Evolutionary conservation across 306 rosid species (phyloP).

Genomic region (Rosa multiflora): DNA sequence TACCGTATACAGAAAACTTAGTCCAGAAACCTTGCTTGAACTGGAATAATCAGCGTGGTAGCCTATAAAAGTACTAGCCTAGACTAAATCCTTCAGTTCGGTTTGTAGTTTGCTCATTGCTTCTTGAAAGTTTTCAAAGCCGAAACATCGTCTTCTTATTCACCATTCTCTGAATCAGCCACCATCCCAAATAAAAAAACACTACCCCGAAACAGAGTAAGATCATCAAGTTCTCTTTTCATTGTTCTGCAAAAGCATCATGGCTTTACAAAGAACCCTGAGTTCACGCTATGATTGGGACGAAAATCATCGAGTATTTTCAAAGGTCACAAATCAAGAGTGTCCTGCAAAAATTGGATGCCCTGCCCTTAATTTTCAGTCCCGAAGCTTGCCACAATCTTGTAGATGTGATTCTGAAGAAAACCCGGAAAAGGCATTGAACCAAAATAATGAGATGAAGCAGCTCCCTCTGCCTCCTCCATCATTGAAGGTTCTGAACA

Average conservation of each 20-base stretch:
- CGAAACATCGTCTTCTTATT: too few relatives aligned
- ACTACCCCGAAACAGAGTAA: not conserved
- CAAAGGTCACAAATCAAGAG: not conserved
- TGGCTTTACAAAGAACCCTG: not conserved
- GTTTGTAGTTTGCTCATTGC: too few relatives aligned
- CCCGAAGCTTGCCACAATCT: not conserved
- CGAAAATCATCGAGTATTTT: not conserved
- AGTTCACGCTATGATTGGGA: not conserved
- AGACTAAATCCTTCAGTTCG: too few relatives aligned
- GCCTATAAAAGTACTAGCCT: not conserved
- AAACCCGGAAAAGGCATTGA: not conserved
- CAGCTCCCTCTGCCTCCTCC: constrained; percentile 1
- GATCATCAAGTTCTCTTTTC: not conserved
- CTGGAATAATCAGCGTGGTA: not conserved
- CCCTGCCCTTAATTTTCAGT: not conserved
- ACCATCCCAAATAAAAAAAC: too few relatives aligned
- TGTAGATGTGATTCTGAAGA: not conserved
- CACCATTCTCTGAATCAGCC: too few relatives aligned
- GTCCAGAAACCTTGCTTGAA: not conserved
- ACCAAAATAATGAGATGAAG: not conserved
- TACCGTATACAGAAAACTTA: too few relatives aligned
- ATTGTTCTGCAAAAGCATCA: not conserved
- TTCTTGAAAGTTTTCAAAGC: too few relatives aligned
- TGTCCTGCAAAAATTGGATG: not conserved
- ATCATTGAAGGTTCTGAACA: not conserved